These are phyloP conservation scores for Nannochloropsis oceanica DNA, from an alignment of 108 stramenopile genomes.

Conservation along the genomic window DNA sequence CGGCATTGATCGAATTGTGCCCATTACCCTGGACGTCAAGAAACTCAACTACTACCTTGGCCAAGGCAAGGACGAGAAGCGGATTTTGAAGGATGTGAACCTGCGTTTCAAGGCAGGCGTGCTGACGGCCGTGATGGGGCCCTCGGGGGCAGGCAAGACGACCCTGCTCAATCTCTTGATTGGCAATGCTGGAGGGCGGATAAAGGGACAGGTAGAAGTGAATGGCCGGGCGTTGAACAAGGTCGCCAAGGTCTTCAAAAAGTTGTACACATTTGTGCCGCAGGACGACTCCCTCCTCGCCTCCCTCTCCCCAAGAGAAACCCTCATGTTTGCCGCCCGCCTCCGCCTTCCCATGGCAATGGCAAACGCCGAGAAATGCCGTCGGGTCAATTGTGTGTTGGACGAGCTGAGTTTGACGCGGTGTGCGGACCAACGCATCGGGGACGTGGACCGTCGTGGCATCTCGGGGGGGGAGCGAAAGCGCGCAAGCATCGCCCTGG, in stretches of 20 bases:
- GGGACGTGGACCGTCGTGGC: slow-evolving; percentile 8
- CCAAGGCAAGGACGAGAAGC: not conserved
- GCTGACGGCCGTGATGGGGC: not conserved
- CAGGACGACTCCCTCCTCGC: slow-evolving; percentile 21
- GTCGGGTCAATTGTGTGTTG: not conserved
- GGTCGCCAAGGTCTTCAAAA: not conserved
- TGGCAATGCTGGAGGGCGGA: not conserved
- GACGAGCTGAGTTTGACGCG: not conserved
- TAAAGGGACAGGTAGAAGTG: not conserved
- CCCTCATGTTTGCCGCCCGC: not conserved
- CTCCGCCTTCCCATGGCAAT: slow-evolving; percentile 1
- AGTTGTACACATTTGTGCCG: slow-evolving; percentile 6
- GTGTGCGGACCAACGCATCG: not conserved
- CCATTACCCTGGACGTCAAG: not conserved
- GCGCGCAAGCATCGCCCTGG: slow-evolving; percentile 19
- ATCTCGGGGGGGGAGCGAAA: slow-evolving; percentile 18
- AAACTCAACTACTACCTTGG: not conserved
- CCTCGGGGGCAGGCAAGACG: not conserved
- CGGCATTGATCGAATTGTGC: not conserved
- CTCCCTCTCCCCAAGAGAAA: slow-evolving; percentile 9
- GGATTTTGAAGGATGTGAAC: not conserved
- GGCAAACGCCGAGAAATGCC: not conserved
- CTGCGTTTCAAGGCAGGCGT: not conserved
- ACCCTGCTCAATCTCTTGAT: not conserved
- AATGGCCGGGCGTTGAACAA: not conserved